phyloP scores from a whole-genome alignment of 2,329 filamentous ascomycete genomes.

The Alternaria brassicicola region DNA sequence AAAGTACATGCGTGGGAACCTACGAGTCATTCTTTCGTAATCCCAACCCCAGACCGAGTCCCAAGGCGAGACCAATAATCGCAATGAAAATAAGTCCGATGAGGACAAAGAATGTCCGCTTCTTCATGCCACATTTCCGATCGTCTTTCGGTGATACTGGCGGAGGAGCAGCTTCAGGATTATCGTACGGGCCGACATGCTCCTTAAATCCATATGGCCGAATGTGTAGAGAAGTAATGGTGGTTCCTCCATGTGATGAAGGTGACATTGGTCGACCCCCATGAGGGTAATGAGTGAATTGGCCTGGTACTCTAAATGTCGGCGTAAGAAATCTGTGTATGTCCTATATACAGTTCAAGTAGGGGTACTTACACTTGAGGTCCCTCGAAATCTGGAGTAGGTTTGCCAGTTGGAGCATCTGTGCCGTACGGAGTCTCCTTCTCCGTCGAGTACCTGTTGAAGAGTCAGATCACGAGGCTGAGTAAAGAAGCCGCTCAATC shows the following conservation, averaged over 20 bases:
- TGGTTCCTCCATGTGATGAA: conserved; percentile 25
- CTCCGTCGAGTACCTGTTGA: conserved; percentile 24
- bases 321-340: neutral
- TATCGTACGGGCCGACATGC: conserved; percentile 28
- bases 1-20: neutral
- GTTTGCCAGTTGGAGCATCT: conserved; percentile 3
- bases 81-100: conserved; percentile 32
- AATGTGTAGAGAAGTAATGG: conserved; percentile 22
- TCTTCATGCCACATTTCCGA: conserved; percentile 35
- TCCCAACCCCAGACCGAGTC: conserved; percentile 47
- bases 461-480: conserved; percentile 11
- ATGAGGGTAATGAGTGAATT: conserved; percentile 23
- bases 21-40: conserved; percentile 33
- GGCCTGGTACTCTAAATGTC: conserved; percentile 19
- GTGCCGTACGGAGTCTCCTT: conserved; percentile 28
- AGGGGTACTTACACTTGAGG: conserved; percentile 18
- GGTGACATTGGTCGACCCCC: conserved; percentile 21
- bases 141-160: conserved; percentile 26
- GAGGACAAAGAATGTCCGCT: conserved; percentile 31
- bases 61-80: conserved; percentile 44
- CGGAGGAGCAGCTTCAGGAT: conserved; percentile 18
- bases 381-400: conserved; percentile 32
- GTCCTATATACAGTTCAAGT: neutral
- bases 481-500: neutral
- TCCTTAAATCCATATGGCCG: conserved; percentile 34